phyloP scores from a whole-genome alignment of 2,329 filamentous ascomycete species.

The Trichoderma hamatum region DNA sequence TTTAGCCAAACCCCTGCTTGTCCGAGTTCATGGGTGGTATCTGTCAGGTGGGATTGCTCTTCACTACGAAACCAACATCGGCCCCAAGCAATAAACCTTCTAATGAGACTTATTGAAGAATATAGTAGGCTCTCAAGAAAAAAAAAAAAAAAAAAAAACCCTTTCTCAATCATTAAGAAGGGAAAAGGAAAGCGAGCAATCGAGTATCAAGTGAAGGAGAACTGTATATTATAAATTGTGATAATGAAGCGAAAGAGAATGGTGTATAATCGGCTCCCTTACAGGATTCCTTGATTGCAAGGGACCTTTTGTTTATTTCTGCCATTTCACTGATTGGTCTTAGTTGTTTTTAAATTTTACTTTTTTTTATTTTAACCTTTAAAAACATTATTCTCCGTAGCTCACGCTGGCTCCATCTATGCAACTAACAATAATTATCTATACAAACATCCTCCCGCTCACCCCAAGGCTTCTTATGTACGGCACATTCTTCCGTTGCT shows the following conservation, averaged over 20 bases:
- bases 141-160: not conserved
- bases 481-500: constrained; percentile 33
- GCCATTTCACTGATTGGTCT: not conserved
- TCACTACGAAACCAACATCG: too few species aligned
- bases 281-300: too few species aligned
- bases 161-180: not conserved
- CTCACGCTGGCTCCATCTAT: not conserved
- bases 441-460: not conserved
- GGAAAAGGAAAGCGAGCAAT: too few species aligned
- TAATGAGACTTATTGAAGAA: too few species aligned
- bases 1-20: too few species aligned
- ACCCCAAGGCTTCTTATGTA: not conserved
- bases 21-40: too few species aligned
- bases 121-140: not conserved
- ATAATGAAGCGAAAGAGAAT: not conserved
- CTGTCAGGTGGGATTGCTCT: too few species aligned
- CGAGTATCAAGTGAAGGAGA: not conserved
- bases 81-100: too few species aligned
- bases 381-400: not conserved
- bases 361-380: not conserved
- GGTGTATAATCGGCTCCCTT: not conserved
- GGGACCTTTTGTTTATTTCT: too few species aligned
- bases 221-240: not conserved
- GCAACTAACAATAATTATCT: not conserved
- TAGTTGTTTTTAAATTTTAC: not conserved